These are phyloP conservation scores for Tetrahymena malaccensis DNA, from an alignment of 73 alveolate species.

Conservation along the genomic window DNA sequence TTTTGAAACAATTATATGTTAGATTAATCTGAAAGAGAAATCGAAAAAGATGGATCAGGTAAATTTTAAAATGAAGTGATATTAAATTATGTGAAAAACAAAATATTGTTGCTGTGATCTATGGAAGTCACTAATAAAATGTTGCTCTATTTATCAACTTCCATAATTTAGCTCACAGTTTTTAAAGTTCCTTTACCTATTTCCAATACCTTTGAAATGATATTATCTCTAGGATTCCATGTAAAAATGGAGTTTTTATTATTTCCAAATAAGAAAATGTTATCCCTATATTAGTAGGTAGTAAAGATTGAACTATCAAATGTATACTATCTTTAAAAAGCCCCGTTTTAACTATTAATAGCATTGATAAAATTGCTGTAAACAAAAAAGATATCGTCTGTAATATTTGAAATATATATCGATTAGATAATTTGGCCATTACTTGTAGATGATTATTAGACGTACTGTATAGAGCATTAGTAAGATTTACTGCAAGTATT, in stretches of 20 bases:
- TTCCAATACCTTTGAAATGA: not conserved
- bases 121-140: not conserved
- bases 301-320: not conserved
- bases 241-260: not conserved
- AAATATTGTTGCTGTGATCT: not conserved
- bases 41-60: not conserved
- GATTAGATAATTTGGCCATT: not conserved
- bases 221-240: not conserved
- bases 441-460: not conserved
- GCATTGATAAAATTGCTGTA: not conserved
- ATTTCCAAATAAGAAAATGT: not conserved
- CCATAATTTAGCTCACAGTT: not conserved
- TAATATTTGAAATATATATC: not conserved
- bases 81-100: not conserved
- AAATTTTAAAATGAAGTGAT: not conserved
- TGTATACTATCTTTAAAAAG: not conserved
- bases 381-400: not conserved
- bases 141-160: not conserved
- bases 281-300: not conserved
- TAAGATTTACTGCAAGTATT: not conserved
- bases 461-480: not conserved
- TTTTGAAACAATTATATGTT: not conserved
- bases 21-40: not conserved
- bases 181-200: not conserved
- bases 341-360: not conserved